Evolutionary conservation across 108 stramenopile species (phyloP), one percentile per base, ranked within the genome.

Genomic region (Discostella stelligeroides): DNA sequence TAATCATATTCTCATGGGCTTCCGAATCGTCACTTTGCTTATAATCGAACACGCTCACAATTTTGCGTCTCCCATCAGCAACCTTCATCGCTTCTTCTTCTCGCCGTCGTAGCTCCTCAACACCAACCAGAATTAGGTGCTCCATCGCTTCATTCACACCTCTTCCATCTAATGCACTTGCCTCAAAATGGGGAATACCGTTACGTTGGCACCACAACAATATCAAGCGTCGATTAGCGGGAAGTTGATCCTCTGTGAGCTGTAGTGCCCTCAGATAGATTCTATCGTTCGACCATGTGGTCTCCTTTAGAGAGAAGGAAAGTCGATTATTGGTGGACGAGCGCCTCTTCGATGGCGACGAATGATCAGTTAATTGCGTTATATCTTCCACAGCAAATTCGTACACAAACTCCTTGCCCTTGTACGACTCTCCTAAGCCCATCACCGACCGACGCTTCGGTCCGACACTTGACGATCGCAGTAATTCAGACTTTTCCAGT

Each of bases 191-290:
- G 15, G 69, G 64, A n/a, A 94, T 66, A 29, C 87, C 86, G 69
- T 94, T 90, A 20, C 89, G 70, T 56, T 80, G 60, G 60, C 92
- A 94, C 92, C 92, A 94, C 2, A 90, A 66, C 43, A 84, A 38
- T 0, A 94, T 86, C 86, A 94, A 82, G 18, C 82, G 85, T 48
- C 72, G 70, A 60, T 90, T 88, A 10, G 89, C 86, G 46, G 85
- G 75, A 4, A 84, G 76, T 39, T 70, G 75, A 68, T 91, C 89
- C 62, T 94, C 92, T 4, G 86, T 76, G 18, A 56, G 79, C n/a
- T 87, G 81, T 8, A 94, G 54, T 10, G 83, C 86, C 24, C 83
- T 81, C 20, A 91, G 59, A 69, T 94, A 94, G 4, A 81, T 83
- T 7, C 74, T 65, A 56, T 83, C 88, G 42, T 21, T 83, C 58